Evolutionary conservation across 2,329 filamentous ascomycete species (phyloP), one percentile per base, ranked within the genome.

Genomic region (Fusarium miscanthi): DNA sequence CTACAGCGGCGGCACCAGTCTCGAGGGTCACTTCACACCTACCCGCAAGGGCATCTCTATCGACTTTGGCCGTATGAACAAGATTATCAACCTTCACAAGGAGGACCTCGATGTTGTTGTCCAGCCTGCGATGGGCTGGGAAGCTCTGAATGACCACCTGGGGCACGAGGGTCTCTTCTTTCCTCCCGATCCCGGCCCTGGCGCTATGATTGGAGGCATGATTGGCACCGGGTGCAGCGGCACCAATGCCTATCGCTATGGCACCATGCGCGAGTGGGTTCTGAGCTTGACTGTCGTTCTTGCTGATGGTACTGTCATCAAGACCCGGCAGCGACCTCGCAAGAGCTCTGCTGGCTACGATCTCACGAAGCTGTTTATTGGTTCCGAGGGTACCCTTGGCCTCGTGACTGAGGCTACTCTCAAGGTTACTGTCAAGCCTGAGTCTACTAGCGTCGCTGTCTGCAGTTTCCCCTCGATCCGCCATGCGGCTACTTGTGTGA

Each of bases 251-350:
- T 97, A 97, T 84, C 88, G 94, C 64, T 97, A 97, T 81, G 95
- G 94, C 70, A 97, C 94, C 5, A 97, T 97, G 94, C 91, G 93
- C 70, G 94, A 97, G 80, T 97, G 94, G 94, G 95, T 97, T 17
- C 84, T 97, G 27, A 92, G 89, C 59, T 83, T 97, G 74, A 97
- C 94, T 0, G 93, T 97, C 8, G 94, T 97, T 16, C 87, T 97
- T 76, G 94, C 94, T 23, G 95, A 97, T 81, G 94, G 94, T 54
- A 97, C 94, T 3, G 83, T 97, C 57, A 92, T 98, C 83, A 95
- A 95, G 85, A 98, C 95, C 16, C 88, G 93, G 70, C 94, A 97
- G 82, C 89, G 94, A 53, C 94, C 94, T 16, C 89, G 94, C 74
- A 98, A 97, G 86, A 95, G 92, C 78, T 94, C 92, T 61, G 95